Base-by-base conservation (phyloP, 2,329 filamentous ascomycete genomes). In the Arachnomyces sp. region DNA sequence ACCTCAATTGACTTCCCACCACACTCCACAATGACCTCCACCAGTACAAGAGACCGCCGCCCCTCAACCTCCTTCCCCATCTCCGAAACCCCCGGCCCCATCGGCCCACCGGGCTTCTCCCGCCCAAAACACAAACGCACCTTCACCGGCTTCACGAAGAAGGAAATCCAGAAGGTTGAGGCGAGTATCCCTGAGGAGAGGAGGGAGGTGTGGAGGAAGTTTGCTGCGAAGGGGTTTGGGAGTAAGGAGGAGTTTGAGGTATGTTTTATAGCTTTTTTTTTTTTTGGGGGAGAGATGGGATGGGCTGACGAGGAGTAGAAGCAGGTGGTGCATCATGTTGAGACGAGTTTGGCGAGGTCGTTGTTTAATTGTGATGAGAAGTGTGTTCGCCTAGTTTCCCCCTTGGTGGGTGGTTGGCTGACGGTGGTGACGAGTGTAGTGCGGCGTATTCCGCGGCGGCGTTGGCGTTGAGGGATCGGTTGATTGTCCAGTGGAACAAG, bases 351-450 rank as follows among this genome's bases (percentile, higher is more conserved):
- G 46, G 92, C 92, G 47, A 86, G 92, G 45, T 95, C 89, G 57
- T 78, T 98, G 63, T 96, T 90, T 77, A 98, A 98, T 67, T 98
- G 92, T 67, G 89, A 98, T 71, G 92, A 98, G 67, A 65, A 73
- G 64, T 76, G 55, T 47, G 69, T 52, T 8, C 4, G 14, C 32
- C 35, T 17, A 14, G 21, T 30, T 7, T 25, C 12, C 15, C 8
- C 17, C 32, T 6, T 16, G 14, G 16, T n/a, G 14, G 30, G 12
- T 28, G 28, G 25, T n/a, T n/a, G 33, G 18, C 38, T 50, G 11
- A 44, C 16, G 5, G 11, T 14, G 5, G 3, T 9, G 15, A 1
- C 7, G 31, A 31, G 6, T n/a, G 25, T 44, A 75, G 78, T 40
- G 92, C 92, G 39, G 88, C 89, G 25, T 98, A 98, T 65, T 80